phyloP scores from a whole-genome alignment of 1,139 yeast genomes.

The Candida labiduridarum region DNA sequence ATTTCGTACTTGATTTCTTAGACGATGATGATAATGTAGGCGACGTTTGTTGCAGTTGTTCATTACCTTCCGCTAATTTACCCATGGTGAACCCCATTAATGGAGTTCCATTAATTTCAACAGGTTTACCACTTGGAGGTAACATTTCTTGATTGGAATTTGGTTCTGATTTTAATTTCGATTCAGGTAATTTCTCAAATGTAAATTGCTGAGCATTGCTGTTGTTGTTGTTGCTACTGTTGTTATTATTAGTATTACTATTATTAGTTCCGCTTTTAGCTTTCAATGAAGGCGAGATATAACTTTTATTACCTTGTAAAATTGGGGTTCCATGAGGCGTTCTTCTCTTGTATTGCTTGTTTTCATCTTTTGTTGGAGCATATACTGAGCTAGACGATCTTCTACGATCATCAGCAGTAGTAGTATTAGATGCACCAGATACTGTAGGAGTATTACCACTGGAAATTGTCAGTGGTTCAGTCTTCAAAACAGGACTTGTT shows the following conservation, averaged over 20 bases:
- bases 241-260: neutral
- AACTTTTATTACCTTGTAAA: constrained; percentile 29
- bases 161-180: constrained; percentile 20
- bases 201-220: constrained; percentile 2
- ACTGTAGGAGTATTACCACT: neutral
- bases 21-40: neutral
- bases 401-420: constrained; percentile 25
- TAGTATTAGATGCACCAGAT: neutral
- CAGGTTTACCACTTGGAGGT: constrained; percentile 36
- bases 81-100: constrained; percentile 56
- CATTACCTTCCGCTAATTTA: constrained; percentile 40
- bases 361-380: constrained; percentile 14
- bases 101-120: constrained; percentile 21
- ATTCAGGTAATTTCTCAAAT: constrained; percentile 41
- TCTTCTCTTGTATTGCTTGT: constrained; percentile 32
- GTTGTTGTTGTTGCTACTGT: neutral
- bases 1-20: constrained; percentile 4
- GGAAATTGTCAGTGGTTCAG: constrained; percentile 27
- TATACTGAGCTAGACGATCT: constrained; percentile 40
- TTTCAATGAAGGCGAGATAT: constrained; percentile 18
- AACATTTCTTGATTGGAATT: constrained; percentile 27
- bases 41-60: constrained; percentile 1
- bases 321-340: constrained; percentile 55
- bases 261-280: constrained; percentile 9
- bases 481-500: constrained; percentile 69